Evolutionary conservation across 768 basidiomycete species (phyloP).

Genomic region (Russula foetens): DNA sequence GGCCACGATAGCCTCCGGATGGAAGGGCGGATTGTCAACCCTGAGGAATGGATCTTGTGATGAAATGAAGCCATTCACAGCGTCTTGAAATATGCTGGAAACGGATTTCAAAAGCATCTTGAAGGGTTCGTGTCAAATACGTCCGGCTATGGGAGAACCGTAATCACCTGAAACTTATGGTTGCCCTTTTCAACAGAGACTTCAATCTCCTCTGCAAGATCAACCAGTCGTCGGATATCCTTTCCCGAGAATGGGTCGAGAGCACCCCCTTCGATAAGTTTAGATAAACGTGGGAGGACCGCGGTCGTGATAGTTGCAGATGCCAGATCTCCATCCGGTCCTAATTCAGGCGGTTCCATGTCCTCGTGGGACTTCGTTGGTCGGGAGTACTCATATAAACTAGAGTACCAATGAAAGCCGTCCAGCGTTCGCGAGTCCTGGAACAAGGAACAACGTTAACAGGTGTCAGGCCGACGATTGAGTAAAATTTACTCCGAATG

Average conservation of each 20-base stretch:
- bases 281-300: constrained; percentile 66
- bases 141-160: neutral
- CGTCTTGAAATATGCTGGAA: constrained; percentile 41
- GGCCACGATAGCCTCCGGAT: constrained; percentile 68
- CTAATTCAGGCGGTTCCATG: constrained; percentile 50
- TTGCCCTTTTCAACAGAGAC: constrained; percentile 58
- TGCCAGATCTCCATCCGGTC: constrained; percentile 81
- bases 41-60: constrained; percentile 44
- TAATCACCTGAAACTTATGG: constrained; percentile 54
- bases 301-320: constrained; percentile 83
- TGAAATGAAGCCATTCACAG: constrained; percentile 43
- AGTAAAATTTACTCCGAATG: constrained; percentile 52
- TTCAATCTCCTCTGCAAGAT: constrained; percentile 76
- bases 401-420: constrained; percentile 76
- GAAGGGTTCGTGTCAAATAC: neutral
- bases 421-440: constrained; percentile 56
- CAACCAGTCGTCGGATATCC: constrained; percentile 54
- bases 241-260: constrained; percentile 72
- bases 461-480: neutral
- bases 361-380: constrained; percentile 19
- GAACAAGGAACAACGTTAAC: constrained; percentile 5
- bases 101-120: constrained; percentile 55
- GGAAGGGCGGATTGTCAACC: constrained; percentile 44
- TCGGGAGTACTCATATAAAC: constrained; percentile 66
- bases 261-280: constrained; percentile 68